Percentiles rank a stretch among this genome's conserved stretches.
Conservation (phyloP, 768 basidiomycete species). For the Suillus spraguei region DNA sequence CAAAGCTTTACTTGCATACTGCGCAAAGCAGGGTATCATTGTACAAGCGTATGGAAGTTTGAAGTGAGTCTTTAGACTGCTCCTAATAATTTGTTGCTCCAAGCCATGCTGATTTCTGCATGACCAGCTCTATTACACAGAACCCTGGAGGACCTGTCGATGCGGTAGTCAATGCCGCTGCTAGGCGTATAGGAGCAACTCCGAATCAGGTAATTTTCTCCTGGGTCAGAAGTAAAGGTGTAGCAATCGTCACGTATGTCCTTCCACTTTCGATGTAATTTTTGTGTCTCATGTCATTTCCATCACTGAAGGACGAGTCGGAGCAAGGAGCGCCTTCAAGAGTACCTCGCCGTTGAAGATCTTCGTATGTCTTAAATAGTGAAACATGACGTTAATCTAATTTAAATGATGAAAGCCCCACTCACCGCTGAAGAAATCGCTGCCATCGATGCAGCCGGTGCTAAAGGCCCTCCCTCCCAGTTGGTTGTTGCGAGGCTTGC, state of each 20-base stretch:
- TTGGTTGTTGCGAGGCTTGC: neutral
- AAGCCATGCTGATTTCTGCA: neutral
- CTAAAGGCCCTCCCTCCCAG: conserved; percentile 45
- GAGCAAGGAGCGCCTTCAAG: conserved; percentile 58
- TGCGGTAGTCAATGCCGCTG: conserved; percentile 51
- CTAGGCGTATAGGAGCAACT: conserved; percentile 52
- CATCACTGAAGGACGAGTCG: conserved; percentile 53
- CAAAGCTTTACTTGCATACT: conserved; percentile 55
- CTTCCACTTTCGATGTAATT: neutral
- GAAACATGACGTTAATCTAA: neutral
- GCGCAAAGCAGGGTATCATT: conserved; percentile 60
- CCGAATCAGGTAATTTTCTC: conserved; percentile 67
- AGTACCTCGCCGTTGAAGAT: conserved; percentile 70
- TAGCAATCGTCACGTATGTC: conserved; percentile 63
- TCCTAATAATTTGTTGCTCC: conserved; percentile 20
- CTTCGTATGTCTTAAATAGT: conserved; percentile 38
- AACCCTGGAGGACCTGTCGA: conserved; percentile 70
- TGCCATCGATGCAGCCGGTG: conserved; percentile 65
- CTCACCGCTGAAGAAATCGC: conserved; percentile 60
- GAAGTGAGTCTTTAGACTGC: conserved; percentile 45
- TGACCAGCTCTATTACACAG: conserved; percentile 54
- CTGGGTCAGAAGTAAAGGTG: conserved; percentile 71
- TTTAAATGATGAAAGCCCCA: conserved; percentile 39
- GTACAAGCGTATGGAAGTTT: conserved; percentile 69
- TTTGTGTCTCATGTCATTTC: conserved; percentile 9